A percentile compares a stretch with the other conserved stretches of the same genome.
Evolutionary conservation across 352 stramenopile genomes (phyloP).

Genomic region (Pythium sukuiense): DNA sequence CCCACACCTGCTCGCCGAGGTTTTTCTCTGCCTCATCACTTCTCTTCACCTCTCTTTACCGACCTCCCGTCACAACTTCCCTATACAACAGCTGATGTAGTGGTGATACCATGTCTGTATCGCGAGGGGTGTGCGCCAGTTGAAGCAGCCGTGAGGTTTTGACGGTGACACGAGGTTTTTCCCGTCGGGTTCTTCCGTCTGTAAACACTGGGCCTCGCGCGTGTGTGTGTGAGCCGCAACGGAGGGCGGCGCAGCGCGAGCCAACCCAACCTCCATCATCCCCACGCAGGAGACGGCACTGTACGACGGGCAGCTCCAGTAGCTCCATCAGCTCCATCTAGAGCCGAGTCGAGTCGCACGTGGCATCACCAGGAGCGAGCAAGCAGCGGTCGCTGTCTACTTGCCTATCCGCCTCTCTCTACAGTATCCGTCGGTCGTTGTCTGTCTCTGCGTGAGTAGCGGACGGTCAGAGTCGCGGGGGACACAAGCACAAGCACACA

Average conservation of each 20-base stretch:
- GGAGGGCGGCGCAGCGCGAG: conserved; percentile 1
- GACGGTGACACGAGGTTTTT: conserved; percentile 21
- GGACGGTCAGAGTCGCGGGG: conserved; percentile 30
- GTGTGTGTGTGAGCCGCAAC: neutral
- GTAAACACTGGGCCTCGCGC: neutral
- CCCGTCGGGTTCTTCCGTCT: conserved; percentile 1
- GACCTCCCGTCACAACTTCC: no score
- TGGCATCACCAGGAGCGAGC: no score
- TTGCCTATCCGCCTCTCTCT: no score
- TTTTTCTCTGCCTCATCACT: conserved; percentile 21
- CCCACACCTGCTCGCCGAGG: conserved; percentile 4
- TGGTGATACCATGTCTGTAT: conserved; percentile 19
- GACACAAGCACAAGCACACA: conserved; percentile 32
- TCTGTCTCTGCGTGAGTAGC: no score
- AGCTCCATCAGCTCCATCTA: neutral
- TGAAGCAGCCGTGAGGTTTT: conserved; percentile 29
- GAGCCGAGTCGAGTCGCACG: no score
- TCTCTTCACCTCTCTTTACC: conserved; percentile 15
- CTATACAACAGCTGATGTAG: no score
- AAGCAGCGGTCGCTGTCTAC: no score
- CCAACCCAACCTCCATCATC: conserved; percentile 4
- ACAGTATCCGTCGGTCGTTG: no score
- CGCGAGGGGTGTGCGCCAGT: conserved; percentile 6
- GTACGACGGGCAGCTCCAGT: neutral
- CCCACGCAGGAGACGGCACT: neutral